These are phyloP conservation scores for Adiantum capillusveneris DNA, from an alignment of 75 land plant species.

Conservation along the genomic window DNA sequence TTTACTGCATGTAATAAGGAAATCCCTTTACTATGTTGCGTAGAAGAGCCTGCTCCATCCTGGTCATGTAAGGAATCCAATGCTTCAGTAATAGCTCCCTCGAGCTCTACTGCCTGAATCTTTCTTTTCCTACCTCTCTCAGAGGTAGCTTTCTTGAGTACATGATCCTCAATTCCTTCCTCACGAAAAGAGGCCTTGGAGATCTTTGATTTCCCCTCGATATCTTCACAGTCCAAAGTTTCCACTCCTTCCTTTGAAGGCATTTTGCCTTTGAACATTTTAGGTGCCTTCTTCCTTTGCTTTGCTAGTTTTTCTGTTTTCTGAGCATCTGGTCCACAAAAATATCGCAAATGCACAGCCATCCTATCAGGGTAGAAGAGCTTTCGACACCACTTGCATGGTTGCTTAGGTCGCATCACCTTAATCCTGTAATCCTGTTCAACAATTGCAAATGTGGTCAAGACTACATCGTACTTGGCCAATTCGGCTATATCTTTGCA, in stretches of 20 bases:
- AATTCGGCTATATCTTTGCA: slow-evolving; percentile 31
- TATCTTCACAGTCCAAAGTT: background rate
- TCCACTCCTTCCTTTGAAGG: background rate
- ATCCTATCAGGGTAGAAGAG: slow-evolving; percentile 33
- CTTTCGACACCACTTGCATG: slow-evolving; percentile 54
- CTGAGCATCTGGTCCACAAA: slow-evolving; percentile 72
- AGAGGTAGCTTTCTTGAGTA: background rate
- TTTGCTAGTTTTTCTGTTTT: slow-evolving; percentile 70
- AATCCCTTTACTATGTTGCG: background rate
- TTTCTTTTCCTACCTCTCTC: background rate
- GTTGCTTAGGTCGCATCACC: slow-evolving; percentile 54
- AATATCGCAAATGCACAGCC: slow-evolving; percentile 41
- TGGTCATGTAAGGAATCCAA: slow-evolving; percentile 8
- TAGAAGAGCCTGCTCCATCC: slow-evolving; percentile 2
- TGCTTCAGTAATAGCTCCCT: background rate
- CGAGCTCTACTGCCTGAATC: background rate
- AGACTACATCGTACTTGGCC: slow-evolving; percentile 59
- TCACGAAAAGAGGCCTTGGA: background rate
- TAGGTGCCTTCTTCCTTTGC: slow-evolving; percentile 33
- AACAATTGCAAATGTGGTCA: slow-evolving; percentile 72
- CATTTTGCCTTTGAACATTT: background rate
- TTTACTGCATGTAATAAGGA: slow-evolving; percentile 70
- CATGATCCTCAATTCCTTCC: background rate
- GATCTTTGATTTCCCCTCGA: background rate
- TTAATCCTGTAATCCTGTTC: slow-evolving; percentile 62